Evolutionary conservation across 768 basidiomycete species (phyloP), one percentile per base, ranked within the genome.

Genomic region (Exsudoporus frostii): DNA sequence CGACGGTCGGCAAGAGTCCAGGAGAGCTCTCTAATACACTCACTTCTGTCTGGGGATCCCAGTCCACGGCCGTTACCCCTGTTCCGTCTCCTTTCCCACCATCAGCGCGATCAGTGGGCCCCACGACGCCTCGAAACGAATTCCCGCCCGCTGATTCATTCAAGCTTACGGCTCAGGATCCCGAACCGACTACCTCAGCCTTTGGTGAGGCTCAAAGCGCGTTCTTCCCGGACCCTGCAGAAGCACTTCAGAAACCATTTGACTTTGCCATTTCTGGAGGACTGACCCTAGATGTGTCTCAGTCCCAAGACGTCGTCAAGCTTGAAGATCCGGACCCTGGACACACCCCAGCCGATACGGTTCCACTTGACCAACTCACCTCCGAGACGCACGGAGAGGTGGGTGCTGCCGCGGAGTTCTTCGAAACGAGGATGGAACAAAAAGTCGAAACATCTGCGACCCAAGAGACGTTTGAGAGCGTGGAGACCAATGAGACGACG

Each of bases 1-100:
- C 71, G 15, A 63, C 71, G 19, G 73, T 72, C 22, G 71, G 74
- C 27, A 73, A 72, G 43, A 71, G 71, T 33, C 64, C 74, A 13
- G 67, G 69, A 11, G 71, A 66, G 48, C 71, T 81, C 20, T 75
- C 62, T 1, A 71, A 81, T 2, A 60, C 75, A 5, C 74, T 81
- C 40, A 73, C 63, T 20, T 73, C 79, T 0, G 71, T 81, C 6
- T 82, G 82, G 80, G 83, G 81, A 27, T 58, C 70, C 5, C 62
- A 65, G 40, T 63, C 62, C 55, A 65, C 63, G 54, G 55, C 59
- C 24, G 48, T 54, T 56, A 64, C 69, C 38, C 63, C 71, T 46
- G 48, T 66, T 58, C 54, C 63, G 29, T 64, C 72, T n/a, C 60
- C 71, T 24, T 55, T 54, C 46, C 62, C 65, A 25, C 30, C 60